A percentile compares a stretch with the other conserved stretches of the same genome.
These are phyloP conservation scores for Colletotrichum nymphaeae DNA, from an alignment of 2,329 filamentous ascomycete genomes.

Conservation along the genomic window DNA sequence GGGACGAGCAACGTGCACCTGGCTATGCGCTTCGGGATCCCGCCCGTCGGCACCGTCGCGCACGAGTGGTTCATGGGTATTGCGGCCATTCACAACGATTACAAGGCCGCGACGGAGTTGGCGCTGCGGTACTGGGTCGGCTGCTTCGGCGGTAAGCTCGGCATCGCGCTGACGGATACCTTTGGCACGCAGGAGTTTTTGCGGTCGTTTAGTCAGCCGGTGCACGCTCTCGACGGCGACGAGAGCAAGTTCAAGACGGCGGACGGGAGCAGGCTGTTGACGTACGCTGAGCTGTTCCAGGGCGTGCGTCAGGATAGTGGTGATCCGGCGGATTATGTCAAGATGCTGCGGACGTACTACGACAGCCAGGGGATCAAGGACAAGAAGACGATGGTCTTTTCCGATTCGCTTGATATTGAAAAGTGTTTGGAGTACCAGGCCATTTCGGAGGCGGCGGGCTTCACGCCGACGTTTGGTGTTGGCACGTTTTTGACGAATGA, in stretches of 20 bases:
- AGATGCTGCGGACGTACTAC: conserved; percentile 85
- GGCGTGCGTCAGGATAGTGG: conserved; percentile 93
- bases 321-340: conserved; percentile 83
- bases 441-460: conserved; percentile 81
- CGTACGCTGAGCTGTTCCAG: conserved; percentile 84
- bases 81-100: conserved; percentile 89
- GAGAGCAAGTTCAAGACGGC: conserved; percentile 52
- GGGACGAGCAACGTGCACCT: conserved; percentile 98
- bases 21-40: conserved; percentile 89
- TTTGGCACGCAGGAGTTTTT: conserved; percentile 94
- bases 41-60: conserved; percentile 87
- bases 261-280: conserved; percentile 56
- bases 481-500: conserved; percentile 98
- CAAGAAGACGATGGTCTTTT: conserved; percentile 93
- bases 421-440: conserved; percentile 91
- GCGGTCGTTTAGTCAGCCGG: conserved; percentile 79
- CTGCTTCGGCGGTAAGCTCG: conserved; percentile 87
- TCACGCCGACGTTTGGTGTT: conserved; percentile 90
- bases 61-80: conserved; percentile 99
- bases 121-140: conserved; percentile 90
- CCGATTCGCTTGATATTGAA: conserved; percentile 92
- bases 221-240: conserved; percentile 57
- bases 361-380: conserved; percentile 78
- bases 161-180: conserved; percentile 94
- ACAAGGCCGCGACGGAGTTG: conserved; percentile 84